Percentiles rank a stretch among this genome's conserved stretches.
Evolutionary conservation across 2,329 filamentous ascomycete genomes (phyloP).

Genomic region (Botrytis galanthina): DNA sequence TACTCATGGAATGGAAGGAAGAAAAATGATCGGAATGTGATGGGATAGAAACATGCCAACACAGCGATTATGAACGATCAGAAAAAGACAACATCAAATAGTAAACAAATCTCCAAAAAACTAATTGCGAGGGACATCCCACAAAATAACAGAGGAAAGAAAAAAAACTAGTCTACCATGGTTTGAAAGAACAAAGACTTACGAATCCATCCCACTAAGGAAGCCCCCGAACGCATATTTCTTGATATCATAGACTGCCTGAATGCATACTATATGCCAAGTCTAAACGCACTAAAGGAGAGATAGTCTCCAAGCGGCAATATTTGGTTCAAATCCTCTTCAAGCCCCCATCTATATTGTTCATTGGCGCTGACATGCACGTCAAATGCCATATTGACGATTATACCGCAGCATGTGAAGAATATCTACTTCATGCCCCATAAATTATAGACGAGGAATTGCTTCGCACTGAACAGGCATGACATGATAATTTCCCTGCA

Average conservation of each 20-base stretch:
- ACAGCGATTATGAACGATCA: not conserved
- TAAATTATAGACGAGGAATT: not conserved
- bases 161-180: not conserved
- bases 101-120: not conserved
- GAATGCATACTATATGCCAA: conserved; percentile 4
- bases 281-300: not conserved
- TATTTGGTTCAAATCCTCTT: not conserved
- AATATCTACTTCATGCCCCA: not conserved
- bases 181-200: conserved; percentile 2
- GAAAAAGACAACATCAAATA: not conserved
- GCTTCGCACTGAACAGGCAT: not conserved
- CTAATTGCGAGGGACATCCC: not conserved
- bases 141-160: not conserved
- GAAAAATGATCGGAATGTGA: not conserved
- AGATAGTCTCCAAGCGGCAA: not conserved
- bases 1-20: not conserved
- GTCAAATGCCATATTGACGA: not conserved
- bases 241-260: not conserved
- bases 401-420: not conserved
- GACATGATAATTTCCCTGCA: not conserved
- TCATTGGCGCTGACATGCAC: not conserved
- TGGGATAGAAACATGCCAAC: not conserved
- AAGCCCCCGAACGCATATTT: not conserved
- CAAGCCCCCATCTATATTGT: not conserved
- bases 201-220: not conserved